phyloP scores from a whole-genome alignment of 2,329 filamentous ascomycete genomes.

The Apiospora malaysiana region DNA sequence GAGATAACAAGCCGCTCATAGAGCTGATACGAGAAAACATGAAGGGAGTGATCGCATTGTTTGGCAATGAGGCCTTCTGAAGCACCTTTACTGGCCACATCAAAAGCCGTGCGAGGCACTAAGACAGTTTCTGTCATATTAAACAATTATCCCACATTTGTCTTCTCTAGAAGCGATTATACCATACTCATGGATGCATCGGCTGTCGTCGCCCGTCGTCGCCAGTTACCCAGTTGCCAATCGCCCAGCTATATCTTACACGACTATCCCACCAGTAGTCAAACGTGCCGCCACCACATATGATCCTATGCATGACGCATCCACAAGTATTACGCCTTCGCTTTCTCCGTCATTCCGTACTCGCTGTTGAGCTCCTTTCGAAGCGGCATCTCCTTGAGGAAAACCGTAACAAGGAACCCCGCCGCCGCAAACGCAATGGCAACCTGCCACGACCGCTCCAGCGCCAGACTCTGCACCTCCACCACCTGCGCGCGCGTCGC shows the following conservation, averaged over 20 bases:
- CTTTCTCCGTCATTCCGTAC: conserved; percentile 43
- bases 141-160: too few relatives aligned
- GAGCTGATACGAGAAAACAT: background rate
- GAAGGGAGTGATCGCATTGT: background rate
- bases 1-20: background rate
- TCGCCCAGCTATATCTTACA: too few relatives aligned
- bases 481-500: background rate
- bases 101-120: too few relatives aligned
- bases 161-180: too few relatives aligned
- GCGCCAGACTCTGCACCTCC: background rate
- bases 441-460: conserved; percentile 40
- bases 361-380: conserved; percentile 45
- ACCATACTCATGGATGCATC: too few relatives aligned
- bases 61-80: background rate
- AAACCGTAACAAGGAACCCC: conserved; percentile 41
- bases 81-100: background rate
- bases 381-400: conserved; percentile 44
- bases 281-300: background rate
- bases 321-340: background rate
- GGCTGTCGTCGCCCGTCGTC: too few relatives aligned
- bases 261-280: background rate
- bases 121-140: too few relatives aligned
- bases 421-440: conserved; percentile 39
- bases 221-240: too few relatives aligned
- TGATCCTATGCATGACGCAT: too few relatives aligned